Evolutionary conservation across 306 rosid genomes (phyloP), one percentile per base, ranked within the genome.

Genomic region (Vigna reflexopilosa): DNA sequence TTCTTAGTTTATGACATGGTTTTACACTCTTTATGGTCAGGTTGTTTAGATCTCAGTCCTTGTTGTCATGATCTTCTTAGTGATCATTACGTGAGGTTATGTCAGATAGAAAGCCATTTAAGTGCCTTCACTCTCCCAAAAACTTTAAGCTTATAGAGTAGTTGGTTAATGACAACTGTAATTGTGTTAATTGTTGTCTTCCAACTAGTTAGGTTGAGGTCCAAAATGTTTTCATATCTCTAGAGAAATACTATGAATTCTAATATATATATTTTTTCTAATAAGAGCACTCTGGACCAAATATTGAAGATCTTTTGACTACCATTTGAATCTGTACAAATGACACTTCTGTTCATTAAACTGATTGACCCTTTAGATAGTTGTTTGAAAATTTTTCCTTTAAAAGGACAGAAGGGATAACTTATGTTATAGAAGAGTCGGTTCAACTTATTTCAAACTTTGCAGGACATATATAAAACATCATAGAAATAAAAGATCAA

Each of bases 291-390:
- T 10, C 9, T 34, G 65, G 32, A 28, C 32, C 38, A 13, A 13
- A 63, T 32, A 11, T 38, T 75, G 36, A 30, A 47, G 44, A 75
- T 48, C 62, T 2, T 24, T 15, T n/a, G 20, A 49, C 38, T 48
- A 49, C 61, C 38, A 47, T 55, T 47, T 32, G 14, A 49, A 32
- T 49, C 7, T 12, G 26, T 76, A 34, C 5, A 38, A 51, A 65
- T n/a, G 44, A 50, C 36, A 34, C 42, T 49, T 62, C 16, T 61
- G 11, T 76, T 11, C 55, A 50, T 52, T 54, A 50, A 76, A 20
- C 16, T 55, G 30, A 22, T 47, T 15, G 36, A 49, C 20, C 22
- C 47, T 36, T 64, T 36, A 50, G 42, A 51, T 32, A 36, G 8
- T 62, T 59, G 61, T 70, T 32, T 78, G 54, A 30, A 38, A 32